Base-by-base conservation (phyloP, 2,329 filamentous ascomycete species). In the Fusarium vanettenii region DNA sequence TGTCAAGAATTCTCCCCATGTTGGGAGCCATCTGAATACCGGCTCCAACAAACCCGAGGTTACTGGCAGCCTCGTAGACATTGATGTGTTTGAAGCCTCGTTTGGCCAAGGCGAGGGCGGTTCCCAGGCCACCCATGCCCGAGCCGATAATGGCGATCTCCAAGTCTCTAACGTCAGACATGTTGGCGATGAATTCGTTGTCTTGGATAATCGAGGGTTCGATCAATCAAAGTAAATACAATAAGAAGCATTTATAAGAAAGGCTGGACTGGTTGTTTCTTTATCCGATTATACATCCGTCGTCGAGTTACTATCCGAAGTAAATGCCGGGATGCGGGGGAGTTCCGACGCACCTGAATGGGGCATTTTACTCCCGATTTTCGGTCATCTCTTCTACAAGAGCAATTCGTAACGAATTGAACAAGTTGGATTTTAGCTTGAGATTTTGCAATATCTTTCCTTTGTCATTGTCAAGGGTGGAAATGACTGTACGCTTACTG, bases 11-110 rank as follows among this genome's bases (percentile, higher is more conserved):
- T 3, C 93, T 89, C 5, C 92, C 91, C 88, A 96, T 93, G 75
- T 97, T 97, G 0, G 94, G 94, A 0, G 94, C 93, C 67, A 96
- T 87, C 81, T 97, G 94, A 74, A 97, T 96, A 6, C 94, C 94
- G 1, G 94, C 94, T 27, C 94, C 94, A 1, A 96, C 93, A 7
- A 80, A 79, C 0, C 73, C 69, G 16, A 81, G 74, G 13, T 64
- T 70, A 20, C 75, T 69, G 10, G 72, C 76, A 5, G 72, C 67
- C n/a, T 81, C 79, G 35, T 80, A 75, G 6, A 81, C 74, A 31
- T 80, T 70, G 20, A 79, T 69, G 1, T 81, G 66, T 41, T 70
- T 73, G 66, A 80, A 73, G 18, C 79, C 79, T 35, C 73, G 76
- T 50, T 79, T 79, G 22, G 79, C 77, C 29, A 86, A 78, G 8